phyloP scores from a whole-genome alignment of 1,284 basidiomycete species.

The Hypsizygus ulmarius region DNA sequence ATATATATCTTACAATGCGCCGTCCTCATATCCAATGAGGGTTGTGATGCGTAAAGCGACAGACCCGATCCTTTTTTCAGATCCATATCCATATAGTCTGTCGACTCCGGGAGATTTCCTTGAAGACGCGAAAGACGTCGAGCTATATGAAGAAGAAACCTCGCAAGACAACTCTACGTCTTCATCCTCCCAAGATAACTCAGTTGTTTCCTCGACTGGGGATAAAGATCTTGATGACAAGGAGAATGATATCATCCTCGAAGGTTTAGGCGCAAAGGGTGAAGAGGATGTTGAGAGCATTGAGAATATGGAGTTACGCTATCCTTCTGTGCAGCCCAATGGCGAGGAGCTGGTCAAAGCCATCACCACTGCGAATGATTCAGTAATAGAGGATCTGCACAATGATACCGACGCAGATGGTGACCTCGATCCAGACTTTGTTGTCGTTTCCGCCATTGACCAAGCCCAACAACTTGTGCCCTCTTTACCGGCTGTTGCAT shows the following conservation, averaged over 20 bases:
- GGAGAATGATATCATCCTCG: constrained; percentile 2
- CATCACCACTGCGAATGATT: constrained; percentile 6
- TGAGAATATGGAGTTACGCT: constrained; percentile 21
- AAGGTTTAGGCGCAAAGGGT: not conserved
- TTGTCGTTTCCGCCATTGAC: constrained; percentile 15
- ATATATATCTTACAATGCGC: not conserved
- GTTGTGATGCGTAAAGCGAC: constrained; percentile 27
- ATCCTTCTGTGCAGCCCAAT: constrained; percentile 17
- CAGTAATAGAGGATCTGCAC: constrained; percentile 10
- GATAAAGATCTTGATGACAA: constrained; percentile 23
- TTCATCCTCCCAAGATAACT: constrained; percentile 16
- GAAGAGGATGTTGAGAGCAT: constrained; percentile 7
- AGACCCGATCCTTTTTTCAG: constrained; percentile 32
- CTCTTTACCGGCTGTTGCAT: not conserved
- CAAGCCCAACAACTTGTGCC: not conserved
- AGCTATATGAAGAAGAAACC: constrained; percentile 22
- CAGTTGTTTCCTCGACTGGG: constrained; percentile 9
- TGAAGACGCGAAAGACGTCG: constrained; percentile 11
- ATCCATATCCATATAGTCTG: constrained; percentile 42
- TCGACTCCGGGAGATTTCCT: constrained; percentile 32
- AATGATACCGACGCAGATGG: constrained; percentile 33
- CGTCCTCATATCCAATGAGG: constrained; percentile 6
- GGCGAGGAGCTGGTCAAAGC: not conserved
- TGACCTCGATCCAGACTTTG: constrained; percentile 33
- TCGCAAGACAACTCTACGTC: constrained; percentile 26